phyloP scores from a whole-genome alignment of 169 alveolate genomes.

The Condylostoma magnum region DNA sequence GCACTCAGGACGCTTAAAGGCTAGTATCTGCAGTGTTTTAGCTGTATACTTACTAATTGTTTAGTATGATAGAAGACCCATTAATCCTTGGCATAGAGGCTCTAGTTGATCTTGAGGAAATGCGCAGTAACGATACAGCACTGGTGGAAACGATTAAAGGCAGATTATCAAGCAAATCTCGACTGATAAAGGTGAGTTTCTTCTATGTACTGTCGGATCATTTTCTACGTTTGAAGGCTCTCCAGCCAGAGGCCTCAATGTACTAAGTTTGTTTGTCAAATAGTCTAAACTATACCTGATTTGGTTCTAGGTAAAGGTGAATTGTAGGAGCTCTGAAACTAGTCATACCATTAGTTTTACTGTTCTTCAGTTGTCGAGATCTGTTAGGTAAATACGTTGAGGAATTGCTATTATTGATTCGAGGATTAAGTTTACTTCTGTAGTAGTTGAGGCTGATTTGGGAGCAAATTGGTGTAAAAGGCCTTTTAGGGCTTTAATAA shows the following conservation, averaged over 20 bases:
- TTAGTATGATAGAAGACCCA: background rate
- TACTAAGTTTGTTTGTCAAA: background rate
- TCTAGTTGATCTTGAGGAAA: background rate
- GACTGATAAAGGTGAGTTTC: background rate
- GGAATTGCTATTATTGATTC: background rate
- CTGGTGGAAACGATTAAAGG: background rate
- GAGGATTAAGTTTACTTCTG: background rate
- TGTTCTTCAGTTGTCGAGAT: background rate
- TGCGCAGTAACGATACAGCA: conserved; percentile 3
- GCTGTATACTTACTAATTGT: background rate
- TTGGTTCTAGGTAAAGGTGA: background rate
- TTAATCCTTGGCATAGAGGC: background rate
- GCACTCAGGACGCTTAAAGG: background rate
- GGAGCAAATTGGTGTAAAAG: background rate
- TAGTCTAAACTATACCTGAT: background rate
- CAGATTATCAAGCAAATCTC: background rate
- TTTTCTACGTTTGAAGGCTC: background rate
- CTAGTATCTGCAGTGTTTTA: background rate
- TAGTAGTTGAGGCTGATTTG: background rate
- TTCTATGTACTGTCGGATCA: background rate
- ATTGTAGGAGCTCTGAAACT: background rate
- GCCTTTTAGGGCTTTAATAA: too few species aligned
- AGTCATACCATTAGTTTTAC: background rate
- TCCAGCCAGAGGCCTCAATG: background rate
- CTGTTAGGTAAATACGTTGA: too few species aligned